Conservation (phyloP, 805 yeast genomes). For the Metschnikowia gelsemii region DNA sequence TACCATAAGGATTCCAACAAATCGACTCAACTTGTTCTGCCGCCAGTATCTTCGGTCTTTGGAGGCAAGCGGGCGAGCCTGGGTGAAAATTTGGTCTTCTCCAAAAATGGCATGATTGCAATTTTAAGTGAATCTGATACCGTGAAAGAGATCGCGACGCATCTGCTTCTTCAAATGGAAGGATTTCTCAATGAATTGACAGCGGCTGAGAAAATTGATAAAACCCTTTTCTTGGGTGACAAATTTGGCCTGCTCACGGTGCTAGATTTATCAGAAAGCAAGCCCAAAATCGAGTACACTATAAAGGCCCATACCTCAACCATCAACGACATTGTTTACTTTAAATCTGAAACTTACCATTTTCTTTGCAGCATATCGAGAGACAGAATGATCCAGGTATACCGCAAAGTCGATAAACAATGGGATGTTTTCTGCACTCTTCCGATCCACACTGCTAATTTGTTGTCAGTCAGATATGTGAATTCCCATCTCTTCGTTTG, state of each 20-base stretch:
- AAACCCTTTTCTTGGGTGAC: conserved; percentile 46
- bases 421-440: conserved; percentile 63
- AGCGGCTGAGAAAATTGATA: conserved; percentile 36
- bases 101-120: conserved; percentile 24
- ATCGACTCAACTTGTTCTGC: neutral
- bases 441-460: conserved; percentile 56
- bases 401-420: conserved; percentile 24
- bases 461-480: conserved; percentile 36
- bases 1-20: neutral
- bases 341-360: conserved; percentile 26
- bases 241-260: conserved; percentile 45
- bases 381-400: conserved; percentile 63
- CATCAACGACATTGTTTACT: conserved; percentile 45
- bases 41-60: conserved; percentile 3
- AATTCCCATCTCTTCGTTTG: conserved; percentile 46
- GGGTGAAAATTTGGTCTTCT: conserved; percentile 19
- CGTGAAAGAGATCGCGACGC: neutral
- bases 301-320: conserved; percentile 53
- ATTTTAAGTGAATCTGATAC: conserved; percentile 1
- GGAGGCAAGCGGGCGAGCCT: conserved; percentile 11
- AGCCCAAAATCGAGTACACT: conserved; percentile 21
- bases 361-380: conserved; percentile 52
- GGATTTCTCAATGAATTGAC: conserved; percentile 40
- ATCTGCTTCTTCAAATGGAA: conserved; percentile 4
- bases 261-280: conserved; percentile 20